Base-by-base conservation (phyloP, 2,329 filamentous ascomycete species). In the Hypoxylon sp. region DNA sequence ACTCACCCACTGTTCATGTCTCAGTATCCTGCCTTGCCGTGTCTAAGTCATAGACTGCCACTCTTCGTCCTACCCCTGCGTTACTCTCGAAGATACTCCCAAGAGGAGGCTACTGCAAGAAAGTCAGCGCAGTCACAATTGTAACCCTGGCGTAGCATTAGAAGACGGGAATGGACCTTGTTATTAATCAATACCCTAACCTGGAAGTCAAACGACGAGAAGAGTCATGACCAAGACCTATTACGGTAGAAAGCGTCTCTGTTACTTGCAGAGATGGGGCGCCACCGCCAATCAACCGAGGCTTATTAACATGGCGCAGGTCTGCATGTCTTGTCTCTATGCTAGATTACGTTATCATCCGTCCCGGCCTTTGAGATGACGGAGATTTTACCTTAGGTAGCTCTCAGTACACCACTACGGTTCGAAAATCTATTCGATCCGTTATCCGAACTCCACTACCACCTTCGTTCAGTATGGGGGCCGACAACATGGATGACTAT, bases 171-270 rank as follows among this genome's bases (percentile, higher is more conserved):
- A 69, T 24, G 33, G 52, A 14, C 58, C 59, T 63, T 63, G 55
- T 47, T 47, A 47, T 22, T 66, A 46, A 58, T 62, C 63, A 65
- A 33, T 67, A 22, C 61, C 71, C 67, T 59, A 61, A 73, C 66
- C 63, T 70, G 64, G 71, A 51, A 73, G 66, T 53, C 46, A 10
- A 61, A 55, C 55, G 39, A 67, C 68, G 19, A 72, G 66, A 71
- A 72, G 37, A 65, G 68, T 59, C 61, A 67, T 57, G 42, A 52
- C 35, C 50, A 63, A 59, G 26, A 42, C 66, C 66, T 26, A 69
- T 69, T 62, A 59, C n/a, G 60, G 63, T 58, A 54, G 46, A 57
- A 55, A 44, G 5, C 24, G 48, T 52, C 22, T 54, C 33, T 61
- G 52, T 67, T 67, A 55, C 69, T 67, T 59, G 58, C 58, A 65